Conservation (phyloP, 306 rosid genomes). For the Acacia crassicarpa region DNA sequence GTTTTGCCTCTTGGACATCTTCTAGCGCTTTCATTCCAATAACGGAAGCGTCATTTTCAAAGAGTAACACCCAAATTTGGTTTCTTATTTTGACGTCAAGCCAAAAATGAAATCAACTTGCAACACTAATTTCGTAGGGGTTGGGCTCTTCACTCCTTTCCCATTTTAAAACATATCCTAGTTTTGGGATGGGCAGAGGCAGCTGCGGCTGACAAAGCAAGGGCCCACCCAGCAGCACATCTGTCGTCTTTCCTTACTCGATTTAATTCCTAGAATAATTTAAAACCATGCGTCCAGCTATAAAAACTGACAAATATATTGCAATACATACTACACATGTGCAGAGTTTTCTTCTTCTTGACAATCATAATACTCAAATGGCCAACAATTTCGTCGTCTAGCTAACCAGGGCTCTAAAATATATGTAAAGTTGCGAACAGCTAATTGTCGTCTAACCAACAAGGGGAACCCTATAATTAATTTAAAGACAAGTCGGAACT, state of each 20-base stretch:
- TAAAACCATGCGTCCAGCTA: neutral
- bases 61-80: conserved; percentile 12
- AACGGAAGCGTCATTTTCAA: conserved; percentile 35
- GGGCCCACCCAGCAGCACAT: neutral
- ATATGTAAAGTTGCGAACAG: neutral
- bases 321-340: neutral
- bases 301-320: neutral
- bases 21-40: neutral
- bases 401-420: neutral
- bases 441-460: neutral
- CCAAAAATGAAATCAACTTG: conserved; percentile 6
- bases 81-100: neutral
- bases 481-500: neutral
- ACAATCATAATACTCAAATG: neutral
- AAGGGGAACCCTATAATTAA: neutral
- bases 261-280: neutral
- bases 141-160: neutral
- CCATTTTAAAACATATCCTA: neutral
- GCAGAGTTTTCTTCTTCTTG: neutral
- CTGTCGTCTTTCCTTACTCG: neutral
- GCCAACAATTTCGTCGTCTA: neutral
- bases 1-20: neutral
- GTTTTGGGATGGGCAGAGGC: neutral
- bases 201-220: neutral
- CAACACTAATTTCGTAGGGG: neutral